Conservation (phyloP, 495 filamentous ascomycete species). For the Aspergillus saccharolyticus region DNA sequence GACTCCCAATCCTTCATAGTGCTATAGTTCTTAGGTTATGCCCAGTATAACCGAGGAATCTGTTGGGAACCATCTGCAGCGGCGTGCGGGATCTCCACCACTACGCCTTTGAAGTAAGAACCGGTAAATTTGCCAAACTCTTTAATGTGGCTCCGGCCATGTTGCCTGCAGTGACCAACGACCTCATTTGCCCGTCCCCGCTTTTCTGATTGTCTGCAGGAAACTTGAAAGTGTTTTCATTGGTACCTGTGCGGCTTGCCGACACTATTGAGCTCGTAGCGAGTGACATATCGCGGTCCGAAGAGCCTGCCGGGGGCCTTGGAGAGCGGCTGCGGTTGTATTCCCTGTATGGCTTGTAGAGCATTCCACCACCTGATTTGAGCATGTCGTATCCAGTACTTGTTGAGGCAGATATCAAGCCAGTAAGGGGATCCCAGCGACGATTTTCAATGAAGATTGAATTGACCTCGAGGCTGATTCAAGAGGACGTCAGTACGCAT, state of each 20-base stretch:
- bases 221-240: background rate
- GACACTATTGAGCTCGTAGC: background rate
- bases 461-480: slow-evolving; percentile 17
- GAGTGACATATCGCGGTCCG: background rate
- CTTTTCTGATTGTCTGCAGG: background rate
- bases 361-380: slow-evolving; percentile 26
- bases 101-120: slow-evolving; percentile 29
- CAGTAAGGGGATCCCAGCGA: slow-evolving; percentile 40
- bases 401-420: slow-evolving; percentile 37
- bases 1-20: slow-evolving; percentile 34
- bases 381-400: slow-evolving; percentile 26
- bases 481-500: background rate
- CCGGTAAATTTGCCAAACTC: slow-evolving; percentile 32
- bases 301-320: background rate
- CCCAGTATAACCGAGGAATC: slow-evolving; percentile 73
- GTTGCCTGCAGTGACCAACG: slow-evolving; percentile 14
- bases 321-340: slow-evolving; percentile 16
- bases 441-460: slow-evolving; percentile 33
- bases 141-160: slow-evolving; percentile 27
- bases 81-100: slow-evolving; percentile 66
- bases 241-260: background rate
- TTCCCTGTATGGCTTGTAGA: slow-evolving; percentile 31
- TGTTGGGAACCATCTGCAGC: slow-evolving; percentile 80
- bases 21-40: slow-evolving; percentile 38
- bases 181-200: background rate